A percentile compares a stretch with the other conserved stretches of the same genome.
Evolutionary conservation across 2,329 filamentous ascomycete genomes (phyloP).

Genomic region (Stagonosporopsis cucurbitacearum): DNA sequence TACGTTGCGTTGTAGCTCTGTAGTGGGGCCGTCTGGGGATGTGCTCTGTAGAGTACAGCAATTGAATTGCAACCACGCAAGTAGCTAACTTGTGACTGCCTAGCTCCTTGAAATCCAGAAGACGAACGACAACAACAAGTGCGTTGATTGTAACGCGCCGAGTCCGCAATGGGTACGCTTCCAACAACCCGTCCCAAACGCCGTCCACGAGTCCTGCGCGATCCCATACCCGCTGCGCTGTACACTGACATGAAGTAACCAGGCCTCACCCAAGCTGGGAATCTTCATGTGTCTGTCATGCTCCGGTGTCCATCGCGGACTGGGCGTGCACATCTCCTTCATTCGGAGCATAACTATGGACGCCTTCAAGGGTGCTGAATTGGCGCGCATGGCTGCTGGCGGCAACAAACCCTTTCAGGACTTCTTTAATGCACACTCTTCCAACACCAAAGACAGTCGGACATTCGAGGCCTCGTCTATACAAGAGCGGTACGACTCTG

Average conservation of each 20-base stretch:
- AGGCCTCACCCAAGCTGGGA: constrained; percentile 90
- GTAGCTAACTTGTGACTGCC: constrained; percentile 24
- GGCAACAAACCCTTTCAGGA: constrained; percentile 87
- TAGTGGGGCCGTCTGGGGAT: constrained; percentile 19
- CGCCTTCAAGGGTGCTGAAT: constrained; percentile 91
- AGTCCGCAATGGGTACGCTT: constrained; percentile 91
- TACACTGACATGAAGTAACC: constrained; percentile 27
- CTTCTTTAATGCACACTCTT: constrained; percentile 74
- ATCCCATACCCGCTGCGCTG: constrained; percentile 5
- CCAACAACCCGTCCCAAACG: constrained; percentile 5
- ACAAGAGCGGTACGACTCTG: constrained; percentile 86
- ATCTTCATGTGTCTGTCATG: constrained; percentile 98
- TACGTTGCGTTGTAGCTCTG: constrained; percentile 50
- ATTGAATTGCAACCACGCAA: background rate
- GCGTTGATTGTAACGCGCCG: constrained; percentile 94
- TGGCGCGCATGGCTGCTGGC: constrained; percentile 89
- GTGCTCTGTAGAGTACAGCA: background rate
- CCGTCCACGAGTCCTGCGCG: constrained; percentile 5
- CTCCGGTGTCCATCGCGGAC: constrained; percentile 89
- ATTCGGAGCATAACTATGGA: constrained; percentile 98
- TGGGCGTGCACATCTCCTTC: constrained; percentile 98
- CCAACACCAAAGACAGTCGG: constrained; percentile 53
- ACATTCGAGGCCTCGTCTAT: constrained; percentile 88
- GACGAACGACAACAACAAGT: constrained; percentile 83
- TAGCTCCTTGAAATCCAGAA: constrained; percentile 92